A percentile compares a stretch with the other conserved stretches of the same genome.
Evolutionary conservation across 2,329 filamentous ascomycete species (phyloP).

Genomic region (Pseudonectria foliicola): DNA sequence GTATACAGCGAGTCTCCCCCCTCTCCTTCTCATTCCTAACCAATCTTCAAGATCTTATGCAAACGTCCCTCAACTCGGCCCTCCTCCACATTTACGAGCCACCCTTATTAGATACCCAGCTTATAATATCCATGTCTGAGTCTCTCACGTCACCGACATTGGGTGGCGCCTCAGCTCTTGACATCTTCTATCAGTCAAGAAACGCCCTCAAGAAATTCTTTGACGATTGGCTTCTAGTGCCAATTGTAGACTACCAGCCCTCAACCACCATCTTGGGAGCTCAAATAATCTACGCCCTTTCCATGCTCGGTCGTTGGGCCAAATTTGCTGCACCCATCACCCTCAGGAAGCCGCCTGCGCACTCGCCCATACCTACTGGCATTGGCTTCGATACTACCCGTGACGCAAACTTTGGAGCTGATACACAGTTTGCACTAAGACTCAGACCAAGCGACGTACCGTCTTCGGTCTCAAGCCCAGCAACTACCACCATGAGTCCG

Average conservation of each 20-base stretch:
- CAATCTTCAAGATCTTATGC: slow-evolving; percentile 32
- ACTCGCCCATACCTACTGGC: slow-evolving; percentile 20
- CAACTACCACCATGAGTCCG: slow-evolving; percentile 5
- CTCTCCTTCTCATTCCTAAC: fast-evolving
- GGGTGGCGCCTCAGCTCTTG: slow-evolving; percentile 36
- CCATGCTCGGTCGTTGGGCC: slow-evolving; percentile 44
- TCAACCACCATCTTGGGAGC: slow-evolving; percentile 38
- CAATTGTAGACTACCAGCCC: slow-evolving; percentile 35
- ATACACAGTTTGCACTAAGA: slow-evolving; percentile 14
- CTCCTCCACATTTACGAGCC: slow-evolving; percentile 41
- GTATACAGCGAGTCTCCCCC: not conserved
- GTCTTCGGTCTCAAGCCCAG: slow-evolving; percentile 4
- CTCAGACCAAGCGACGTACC: slow-evolving; percentile 6
- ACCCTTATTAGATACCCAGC: slow-evolving; percentile 33
- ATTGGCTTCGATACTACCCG: slow-evolving; percentile 14
- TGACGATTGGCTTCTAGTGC: slow-evolving; percentile 39
- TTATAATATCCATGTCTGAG: slow-evolving; percentile 36
- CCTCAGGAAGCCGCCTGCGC: slow-evolving; percentile 16
- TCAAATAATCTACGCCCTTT: slow-evolving; percentile 43
- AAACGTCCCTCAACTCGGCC: slow-evolving; percentile 33
- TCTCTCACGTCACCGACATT: slow-evolving; percentile 32
- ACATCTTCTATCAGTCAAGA: slow-evolving; percentile 43
- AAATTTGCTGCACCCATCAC: slow-evolving; percentile 35
- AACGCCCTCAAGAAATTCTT: slow-evolving; percentile 43
- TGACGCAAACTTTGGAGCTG: slow-evolving; percentile 13